phyloP scores from a whole-genome alignment of 495 filamentous ascomycete species.

The Amniculicola lignicola region DNA sequence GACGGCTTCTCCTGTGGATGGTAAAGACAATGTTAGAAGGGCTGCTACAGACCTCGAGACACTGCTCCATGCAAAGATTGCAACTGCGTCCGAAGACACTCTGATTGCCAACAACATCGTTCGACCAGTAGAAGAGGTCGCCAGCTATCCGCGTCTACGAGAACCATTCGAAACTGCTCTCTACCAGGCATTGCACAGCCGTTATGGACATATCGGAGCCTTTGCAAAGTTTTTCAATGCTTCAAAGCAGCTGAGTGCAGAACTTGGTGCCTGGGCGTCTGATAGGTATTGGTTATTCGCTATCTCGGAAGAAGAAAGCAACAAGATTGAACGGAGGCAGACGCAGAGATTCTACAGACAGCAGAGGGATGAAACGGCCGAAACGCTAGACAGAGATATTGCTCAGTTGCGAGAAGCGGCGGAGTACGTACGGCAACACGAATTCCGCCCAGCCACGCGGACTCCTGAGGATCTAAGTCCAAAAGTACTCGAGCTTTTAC shows the following conservation, averaged over 20 bases:
- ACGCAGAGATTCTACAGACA: conserved; percentile 45
- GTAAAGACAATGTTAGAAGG: conserved; percentile 68
- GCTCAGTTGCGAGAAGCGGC: conserved; percentile 59
- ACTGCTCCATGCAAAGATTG: conserved; percentile 75
- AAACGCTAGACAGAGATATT: conserved; percentile 50
- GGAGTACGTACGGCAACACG: conserved; percentile 52
- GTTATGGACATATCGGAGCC: conserved; percentile 55
- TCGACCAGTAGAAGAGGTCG: conserved; percentile 59
- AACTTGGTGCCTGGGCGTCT: conserved; percentile 84
- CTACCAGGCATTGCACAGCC: conserved; percentile 52
- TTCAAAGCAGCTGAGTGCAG: conserved; percentile 55
- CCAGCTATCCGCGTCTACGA: conserved; percentile 54
- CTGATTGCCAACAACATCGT: conserved; percentile 59
- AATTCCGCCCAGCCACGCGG: conserved; percentile 46
- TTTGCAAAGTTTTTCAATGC: conserved; percentile 61
- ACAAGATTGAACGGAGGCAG: conserved; percentile 58
- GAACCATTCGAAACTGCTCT: conserved; percentile 62
- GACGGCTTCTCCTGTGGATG: conserved; percentile 96
- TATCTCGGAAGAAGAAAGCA: conserved; percentile 62
- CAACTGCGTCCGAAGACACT: conserved; percentile 68
- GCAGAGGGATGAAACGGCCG: conserved; percentile 37
- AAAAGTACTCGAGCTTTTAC: conserved; percentile 66
- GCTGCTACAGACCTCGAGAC: conserved; percentile 66
- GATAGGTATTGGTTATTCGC: conserved; percentile 75
- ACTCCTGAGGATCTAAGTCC: conserved; percentile 55